Evolutionary conservation across 768 basidiomycete genomes (phyloP).

Genomic region (Mycena sanguinolenta): DNA sequence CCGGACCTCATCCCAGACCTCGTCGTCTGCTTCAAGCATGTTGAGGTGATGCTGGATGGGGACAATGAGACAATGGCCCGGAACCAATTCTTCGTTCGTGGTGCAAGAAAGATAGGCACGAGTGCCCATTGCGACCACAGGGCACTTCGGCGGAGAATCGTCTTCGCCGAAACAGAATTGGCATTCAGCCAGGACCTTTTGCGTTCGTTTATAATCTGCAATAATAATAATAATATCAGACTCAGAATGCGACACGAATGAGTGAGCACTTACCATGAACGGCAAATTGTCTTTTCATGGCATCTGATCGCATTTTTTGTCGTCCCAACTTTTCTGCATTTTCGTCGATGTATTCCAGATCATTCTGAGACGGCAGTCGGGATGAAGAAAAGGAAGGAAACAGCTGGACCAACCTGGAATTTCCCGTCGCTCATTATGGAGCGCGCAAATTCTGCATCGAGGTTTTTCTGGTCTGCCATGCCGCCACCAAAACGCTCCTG

Average conservation of each 20-base stretch:
- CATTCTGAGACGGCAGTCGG: conserved; percentile 61
- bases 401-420: conserved; percentile 72
- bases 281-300: conserved; percentile 97
- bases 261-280: conserved; percentile 77
- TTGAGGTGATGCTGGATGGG: conserved; percentile 95
- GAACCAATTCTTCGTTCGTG: conserved; percentile 85
- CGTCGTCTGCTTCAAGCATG: conserved; percentile 94
- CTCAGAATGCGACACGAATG: not conserved
- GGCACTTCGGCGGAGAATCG: conserved; percentile 88
- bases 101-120: conserved; percentile 94
- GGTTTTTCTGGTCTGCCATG: conserved; percentile 89
- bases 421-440: conserved; percentile 91
- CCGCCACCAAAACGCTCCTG: conserved; percentile 94
- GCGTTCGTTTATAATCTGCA: conserved; percentile 94
- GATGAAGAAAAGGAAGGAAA: not conserved
- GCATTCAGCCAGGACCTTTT: conserved; percentile 89
- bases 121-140: conserved; percentile 92
- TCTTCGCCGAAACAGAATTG: conserved; percentile 94
- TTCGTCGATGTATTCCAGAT: conserved; percentile 96
- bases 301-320: conserved; percentile 96
- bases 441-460: conserved; percentile 90
- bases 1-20: conserved; percentile 97
- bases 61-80: conserved; percentile 94
- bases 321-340: conserved; percentile 93
- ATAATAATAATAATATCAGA: not conserved